Evolutionary conservation across 345 rosid species (phyloP), one percentile per base, ranked within the genome.

Genomic region (Melaleuca quinquenervia): DNA sequence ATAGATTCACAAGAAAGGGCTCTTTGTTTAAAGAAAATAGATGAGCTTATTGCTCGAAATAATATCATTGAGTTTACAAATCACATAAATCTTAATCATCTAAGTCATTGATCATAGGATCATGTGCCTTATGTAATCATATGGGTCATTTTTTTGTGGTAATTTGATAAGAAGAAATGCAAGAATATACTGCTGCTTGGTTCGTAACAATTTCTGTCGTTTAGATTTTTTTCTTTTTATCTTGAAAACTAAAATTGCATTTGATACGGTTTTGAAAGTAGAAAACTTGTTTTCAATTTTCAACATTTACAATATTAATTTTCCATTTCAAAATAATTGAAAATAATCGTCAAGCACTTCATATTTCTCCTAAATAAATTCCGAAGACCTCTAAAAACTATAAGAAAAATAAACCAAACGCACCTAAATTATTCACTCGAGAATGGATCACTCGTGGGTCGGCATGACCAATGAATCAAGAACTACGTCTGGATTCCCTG

Each of bases 81-180:
- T 64, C 22, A 29, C 2, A 11, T 14, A 27, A 26, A 27, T 6
- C 75, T 14, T 27, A 62, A 3, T 2, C 29, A 14, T 27, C 9
- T 62, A 14, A 6, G 6, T 29, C 22, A 16, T 8, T 64, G 18
- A 22, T 62, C 12, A 18, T 8, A 12, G 2, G 41, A 41, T 41
- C 41, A 41, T 18, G 1, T 9, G 12, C 7, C 12, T 18, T 1
- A 1, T 64, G 3, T 0, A 64, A 32, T 64, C 1, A 5, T 29
- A 0, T 0, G 3, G 4, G 1, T 64, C 1, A 5, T 32, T 32
- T 64, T 64, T 16, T 8, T 24, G 32, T 16, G 5, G 8, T 32
- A 32, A 16, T 64, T 64, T 18, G 5, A 16, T 64, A 6, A 8
- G 1, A 27, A 16, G 15, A 6, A 32, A 64, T 3, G 11, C 2